Evolutionary conservation across 176 grass and related monocot genomes (phyloP).

Genomic region (Phoenix dactylifera): DNA sequence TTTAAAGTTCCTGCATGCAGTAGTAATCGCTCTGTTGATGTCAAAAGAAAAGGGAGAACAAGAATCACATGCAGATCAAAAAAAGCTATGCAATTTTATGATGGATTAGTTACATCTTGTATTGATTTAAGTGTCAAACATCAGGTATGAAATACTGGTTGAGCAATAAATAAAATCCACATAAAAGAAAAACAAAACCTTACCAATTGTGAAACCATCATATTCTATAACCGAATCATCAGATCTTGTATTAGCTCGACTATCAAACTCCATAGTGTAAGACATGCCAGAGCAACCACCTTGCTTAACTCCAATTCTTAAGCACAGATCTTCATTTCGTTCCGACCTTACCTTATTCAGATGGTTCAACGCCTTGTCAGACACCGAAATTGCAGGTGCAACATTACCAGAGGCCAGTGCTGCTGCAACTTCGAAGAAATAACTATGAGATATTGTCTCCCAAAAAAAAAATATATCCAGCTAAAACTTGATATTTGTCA

Average conservation of each 20-base stretch:
- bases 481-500: too few species aligned
- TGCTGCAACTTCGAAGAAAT: neutral
- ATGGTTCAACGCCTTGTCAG: slow-evolving; percentile 79
- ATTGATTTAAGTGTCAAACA: too few species aligned
- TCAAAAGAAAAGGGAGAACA: too few species aligned
- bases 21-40: too few species aligned
- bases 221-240: slow-evolving; percentile 77
- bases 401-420: slow-evolving; percentile 45
- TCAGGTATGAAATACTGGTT: too few species aligned
- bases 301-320: slow-evolving; percentile 97
- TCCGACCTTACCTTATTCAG: slow-evolving; percentile 78
- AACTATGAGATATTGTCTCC: too few species aligned
- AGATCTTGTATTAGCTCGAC: slow-evolving; percentile 36
- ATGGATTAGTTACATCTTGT: too few species aligned
- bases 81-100: too few species aligned
- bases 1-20: too few species aligned
- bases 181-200: slow-evolving; percentile 2
- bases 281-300: slow-evolving; percentile 99
- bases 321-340: slow-evolving; percentile 67
- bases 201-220: slow-evolving; percentile 93
- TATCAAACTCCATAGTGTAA: slow-evolving; percentile 97
- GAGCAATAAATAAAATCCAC: neutral
- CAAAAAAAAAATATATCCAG: too few species aligned
- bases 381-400: slow-evolving; percentile 75
- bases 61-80: too few species aligned